Base-by-base conservation (phyloP, 257 asterid genomes). In the Linaria vulgaris region DNA sequence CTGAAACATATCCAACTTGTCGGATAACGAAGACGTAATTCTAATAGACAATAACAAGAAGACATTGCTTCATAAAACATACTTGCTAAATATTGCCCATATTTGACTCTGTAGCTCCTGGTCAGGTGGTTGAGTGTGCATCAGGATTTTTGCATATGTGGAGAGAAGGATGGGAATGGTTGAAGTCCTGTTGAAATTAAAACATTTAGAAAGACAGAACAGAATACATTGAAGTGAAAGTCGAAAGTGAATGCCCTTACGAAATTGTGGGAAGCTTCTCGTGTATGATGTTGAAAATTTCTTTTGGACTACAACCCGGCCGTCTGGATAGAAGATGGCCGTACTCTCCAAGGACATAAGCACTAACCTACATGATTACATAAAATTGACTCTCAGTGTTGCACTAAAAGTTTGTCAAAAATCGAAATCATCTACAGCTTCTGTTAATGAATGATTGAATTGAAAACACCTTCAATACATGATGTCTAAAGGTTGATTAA, bases 241-340 rank as follows among this genome's bases (percentile, higher is more conserved):
- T 64, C 27, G 60, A 22, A 46, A 52, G 51, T 65, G 44, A 56
- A 53, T 73, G 82, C 56, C 70, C 96, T 83, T 80, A 90, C 97
- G 95, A 77, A 61, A 90, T 96, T 68, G 97, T 78, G 66, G 97
- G 97, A 70, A 85, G 94, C 84, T 90, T 90, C 86, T 88, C 97
- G 21, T 90, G 88, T 77, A 91, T 81, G 74, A 85, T 48, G 73
- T 74, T 61, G 75, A 91, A 91, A 74, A 91, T 81, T 78, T 91
- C 97, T 75, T 75, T 88, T 19, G 95, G 96, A 77, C 84, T 76
- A 79, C 89, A 88, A 59, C 96, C 96, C 58, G 96, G 97, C 64
- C 97, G 88, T 75, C 95, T 81, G 60, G 88, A 83, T 66, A 91
- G 86, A 79, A 88, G 94, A 84, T 91, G 97, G 61, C 96, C 73